These are phyloP conservation scores for Thalassiosira sp. DNA, from an alignment of 352 stramenopile species.

Conservation along the genomic window DNA sequence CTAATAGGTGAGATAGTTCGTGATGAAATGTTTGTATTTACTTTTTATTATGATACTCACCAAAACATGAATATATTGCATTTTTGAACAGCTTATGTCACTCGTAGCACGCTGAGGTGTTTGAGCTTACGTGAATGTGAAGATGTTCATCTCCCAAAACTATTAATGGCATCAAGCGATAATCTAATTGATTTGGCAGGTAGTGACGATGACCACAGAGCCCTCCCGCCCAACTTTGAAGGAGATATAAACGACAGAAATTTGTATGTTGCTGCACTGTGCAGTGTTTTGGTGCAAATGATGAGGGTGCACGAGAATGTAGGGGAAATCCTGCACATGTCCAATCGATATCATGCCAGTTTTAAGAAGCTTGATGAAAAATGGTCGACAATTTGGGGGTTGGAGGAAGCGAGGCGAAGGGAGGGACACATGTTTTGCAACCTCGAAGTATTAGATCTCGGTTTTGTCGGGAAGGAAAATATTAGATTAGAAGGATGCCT, in stretches of 20 bases:
- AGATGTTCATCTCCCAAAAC: conserved; percentile 7
- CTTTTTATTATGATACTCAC: too few species aligned
- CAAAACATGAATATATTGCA: too few species aligned
- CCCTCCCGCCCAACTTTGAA: not conserved
- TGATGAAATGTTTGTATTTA: too few species aligned
- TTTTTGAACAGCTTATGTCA: conserved; percentile 5
- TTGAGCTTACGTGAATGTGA: conserved; percentile 20
- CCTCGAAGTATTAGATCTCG: not conserved
- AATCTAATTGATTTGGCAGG: not conserved
- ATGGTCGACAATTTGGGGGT: not conserved
- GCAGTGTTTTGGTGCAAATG: conserved; percentile 1
- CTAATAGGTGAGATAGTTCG: too few species aligned
- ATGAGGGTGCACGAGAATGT: not conserved
- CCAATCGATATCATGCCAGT: not conserved
- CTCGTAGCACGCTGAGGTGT: conserved; percentile 18
- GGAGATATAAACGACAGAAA: not conserved
- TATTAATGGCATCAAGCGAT: not conserved
- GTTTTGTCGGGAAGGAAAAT: not conserved
- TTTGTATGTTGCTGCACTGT: not conserved
- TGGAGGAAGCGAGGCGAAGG: not conserved
- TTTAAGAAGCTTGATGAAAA: not conserved
- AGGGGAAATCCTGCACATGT: not conserved
- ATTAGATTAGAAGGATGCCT: not conserved
- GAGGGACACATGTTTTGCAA: not conserved
- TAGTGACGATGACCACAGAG: not conserved